These are phyloP conservation scores for Paecilomyces formosus DNA, from an alignment of 2,329 filamentous ascomycete species.

Conservation along the genomic window DNA sequence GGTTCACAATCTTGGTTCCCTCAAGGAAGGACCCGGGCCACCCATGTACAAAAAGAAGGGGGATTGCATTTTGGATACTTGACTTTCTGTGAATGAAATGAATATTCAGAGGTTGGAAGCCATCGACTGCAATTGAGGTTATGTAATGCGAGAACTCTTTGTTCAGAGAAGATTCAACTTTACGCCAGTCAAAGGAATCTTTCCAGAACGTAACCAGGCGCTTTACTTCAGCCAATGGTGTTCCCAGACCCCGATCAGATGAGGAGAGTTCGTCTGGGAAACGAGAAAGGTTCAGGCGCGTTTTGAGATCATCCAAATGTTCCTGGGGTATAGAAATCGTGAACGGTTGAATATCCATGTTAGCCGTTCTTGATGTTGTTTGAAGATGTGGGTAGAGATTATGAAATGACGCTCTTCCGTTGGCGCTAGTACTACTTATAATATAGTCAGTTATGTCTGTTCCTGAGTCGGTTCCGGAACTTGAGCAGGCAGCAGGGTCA, in stretches of 20 bases:
- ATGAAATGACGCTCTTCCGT: too few species aligned
- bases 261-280: constrained; percentile 52
- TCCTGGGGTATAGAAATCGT: constrained; percentile 46
- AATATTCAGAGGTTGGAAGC: constrained; percentile 53
- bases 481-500: too few species aligned
- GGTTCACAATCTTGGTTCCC: constrained; percentile 53
- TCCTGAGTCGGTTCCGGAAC: too few species aligned
- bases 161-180: constrained; percentile 53
- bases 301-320: constrained; percentile 46
- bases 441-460: too few species aligned
- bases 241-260: constrained; percentile 51
- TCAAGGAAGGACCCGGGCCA: constrained; percentile 65
- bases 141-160: constrained; percentile 50
- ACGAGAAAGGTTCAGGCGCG: constrained; percentile 47
- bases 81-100: constrained; percentile 59
- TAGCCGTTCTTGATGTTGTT: too few species aligned
- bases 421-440: too few species aligned
- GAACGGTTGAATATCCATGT: constrained; percentile 25
- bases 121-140: constrained; percentile 47
- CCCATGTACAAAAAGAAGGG: constrained; percentile 61
- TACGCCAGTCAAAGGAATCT: constrained; percentile 53
- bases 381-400: too few species aligned
- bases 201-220: constrained; percentile 53
- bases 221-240: constrained; percentile 51
- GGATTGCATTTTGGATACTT: constrained; percentile 44